Percentiles rank a stretch among this genome's conserved stretches.
Conservation (phyloP, 2,329 filamentous ascomycete species). For the Calonectria henricotiae region DNA sequence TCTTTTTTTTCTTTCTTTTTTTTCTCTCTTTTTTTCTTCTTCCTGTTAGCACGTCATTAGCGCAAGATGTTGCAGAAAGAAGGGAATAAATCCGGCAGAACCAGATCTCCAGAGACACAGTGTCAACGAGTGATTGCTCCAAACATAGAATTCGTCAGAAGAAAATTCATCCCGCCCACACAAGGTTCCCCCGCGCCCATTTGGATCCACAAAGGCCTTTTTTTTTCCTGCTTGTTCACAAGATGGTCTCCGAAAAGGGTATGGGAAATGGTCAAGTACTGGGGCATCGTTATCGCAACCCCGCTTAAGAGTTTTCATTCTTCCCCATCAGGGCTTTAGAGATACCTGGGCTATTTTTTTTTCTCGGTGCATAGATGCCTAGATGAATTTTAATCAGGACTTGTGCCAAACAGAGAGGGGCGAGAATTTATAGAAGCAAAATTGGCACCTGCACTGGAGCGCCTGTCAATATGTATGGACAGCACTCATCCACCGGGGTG, state of each 20-base stretch:
- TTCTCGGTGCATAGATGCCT: constrained; percentile 11
- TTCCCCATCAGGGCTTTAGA: constrained; percentile 28
- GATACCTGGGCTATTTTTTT: background rate
- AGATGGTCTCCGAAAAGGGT: constrained; percentile 8
- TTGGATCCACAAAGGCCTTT: constrained; percentile 18
- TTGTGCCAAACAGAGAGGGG: constrained; percentile 3
- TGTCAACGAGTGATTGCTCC: constrained; percentile 3
- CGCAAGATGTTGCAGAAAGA: constrained; percentile 29
- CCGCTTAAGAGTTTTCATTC: constrained; percentile 51
- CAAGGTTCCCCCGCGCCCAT: constrained; percentile 31
- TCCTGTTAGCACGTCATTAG: constrained; percentile 22
- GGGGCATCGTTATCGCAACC: constrained; percentile 62
- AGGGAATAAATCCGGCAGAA: background rate
- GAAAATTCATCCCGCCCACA: constrained; percentile 20
- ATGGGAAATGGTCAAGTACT: constrained; percentile 33
- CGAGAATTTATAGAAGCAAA: background rate
- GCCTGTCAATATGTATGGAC: background rate
- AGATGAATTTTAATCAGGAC: constrained; percentile 13
- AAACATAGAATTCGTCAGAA: constrained; percentile 20
- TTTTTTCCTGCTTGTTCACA: constrained; percentile 16
- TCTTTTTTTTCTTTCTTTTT: background rate
- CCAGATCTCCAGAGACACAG: constrained; percentile 10
- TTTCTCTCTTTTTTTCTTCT: constrained; percentile 2
- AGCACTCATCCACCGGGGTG: background rate
- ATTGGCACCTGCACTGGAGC: background rate